Conservation (phyloP, 2,329 filamentous ascomycete genomes). For the Aspergillus felis region DNA sequence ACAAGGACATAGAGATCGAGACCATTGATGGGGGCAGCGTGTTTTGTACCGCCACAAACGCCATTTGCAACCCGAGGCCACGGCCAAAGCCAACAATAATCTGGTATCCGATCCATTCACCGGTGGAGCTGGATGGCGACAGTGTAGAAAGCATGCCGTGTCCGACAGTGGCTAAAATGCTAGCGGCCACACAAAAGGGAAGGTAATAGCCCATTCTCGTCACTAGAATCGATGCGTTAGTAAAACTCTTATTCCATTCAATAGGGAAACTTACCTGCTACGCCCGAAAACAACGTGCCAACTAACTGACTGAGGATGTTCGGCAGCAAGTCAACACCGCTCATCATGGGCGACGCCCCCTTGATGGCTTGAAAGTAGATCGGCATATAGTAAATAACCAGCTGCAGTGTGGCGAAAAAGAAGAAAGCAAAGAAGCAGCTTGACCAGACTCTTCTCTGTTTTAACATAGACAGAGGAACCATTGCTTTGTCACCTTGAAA, state of each 20-base stretch:
- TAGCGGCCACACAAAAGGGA: constrained; percentile 27
- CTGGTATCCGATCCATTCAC: constrained; percentile 49
- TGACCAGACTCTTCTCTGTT: too few species aligned
- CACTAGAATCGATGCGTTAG: constrained; percentile 10
- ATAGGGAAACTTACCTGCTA: constrained; percentile 16
- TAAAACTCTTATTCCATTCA: not conserved
- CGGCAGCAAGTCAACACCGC: constrained; percentile 24
- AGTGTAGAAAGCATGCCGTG: constrained; percentile 43
- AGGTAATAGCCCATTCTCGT: constrained; percentile 31
- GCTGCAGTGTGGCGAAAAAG: constrained; percentile 12
- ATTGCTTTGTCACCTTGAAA: constrained; percentile 43
- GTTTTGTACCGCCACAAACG: constrained; percentile 41
- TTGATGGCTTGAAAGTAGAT: constrained; percentile 48
- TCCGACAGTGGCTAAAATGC: constrained; percentile 29
- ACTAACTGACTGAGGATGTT: constrained; percentile 31
- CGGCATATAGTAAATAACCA: constrained; percentile 44
- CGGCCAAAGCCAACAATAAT: constrained; percentile 44
- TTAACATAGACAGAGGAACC: constrained; percentile 22
- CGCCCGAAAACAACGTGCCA: constrained; percentile 30
- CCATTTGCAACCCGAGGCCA: constrained; percentile 30
- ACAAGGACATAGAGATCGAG: constrained; percentile 38
- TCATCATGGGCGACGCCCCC: constrained; percentile 22
- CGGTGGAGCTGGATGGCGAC: constrained; percentile 30
- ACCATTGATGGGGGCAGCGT: constrained; percentile 30
- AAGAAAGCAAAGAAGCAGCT: too few species aligned